Conservation (phyloP, 768 basidiomycete genomes). For the Suillus spraguei region DNA sequence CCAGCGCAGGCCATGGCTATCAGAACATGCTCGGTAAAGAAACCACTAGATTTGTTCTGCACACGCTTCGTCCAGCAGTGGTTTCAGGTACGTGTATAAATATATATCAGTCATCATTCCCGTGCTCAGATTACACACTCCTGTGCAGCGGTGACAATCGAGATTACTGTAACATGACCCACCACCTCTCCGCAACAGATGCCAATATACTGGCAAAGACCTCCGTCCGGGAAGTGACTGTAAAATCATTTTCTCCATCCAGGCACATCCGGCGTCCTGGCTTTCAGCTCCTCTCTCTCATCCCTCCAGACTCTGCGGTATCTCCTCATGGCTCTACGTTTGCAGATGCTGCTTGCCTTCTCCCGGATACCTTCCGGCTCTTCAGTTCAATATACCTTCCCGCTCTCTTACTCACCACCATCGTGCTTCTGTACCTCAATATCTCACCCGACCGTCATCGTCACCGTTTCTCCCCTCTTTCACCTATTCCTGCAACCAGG, state of each 20-base stretch:
- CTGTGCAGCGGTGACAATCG: conserved; percentile 81
- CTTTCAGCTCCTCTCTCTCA: conserved; percentile 82
- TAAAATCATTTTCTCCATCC: conserved; percentile 85
- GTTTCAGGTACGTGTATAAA: conserved; percentile 65
- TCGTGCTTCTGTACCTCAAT: conserved; percentile 50
- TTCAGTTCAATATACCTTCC: conserved; percentile 69
- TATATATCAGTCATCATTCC: neutral
- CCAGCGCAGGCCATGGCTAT: conserved; percentile 80
- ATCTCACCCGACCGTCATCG: conserved; percentile 25
- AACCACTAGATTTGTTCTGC: conserved; percentile 73
- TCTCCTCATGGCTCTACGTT: conserved; percentile 44
- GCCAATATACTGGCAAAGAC: conserved; percentile 20
- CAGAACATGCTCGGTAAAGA: conserved; percentile 83
- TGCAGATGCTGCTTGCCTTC: conserved; percentile 68
- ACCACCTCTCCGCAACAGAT: conserved; percentile 40
- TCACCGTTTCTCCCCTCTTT: conserved; percentile 25
- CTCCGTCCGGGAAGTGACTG: conserved; percentile 73
- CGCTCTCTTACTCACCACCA: conserved; percentile 53
- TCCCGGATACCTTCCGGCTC: conserved; percentile 72
- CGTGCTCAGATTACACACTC: conserved; percentile 11
- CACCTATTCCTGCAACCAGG: conserved; percentile 37
- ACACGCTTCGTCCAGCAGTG: conserved; percentile 60
- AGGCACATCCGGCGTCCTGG: conserved; percentile 76
- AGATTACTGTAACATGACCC: conserved; percentile 83
- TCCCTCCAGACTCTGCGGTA: conserved; percentile 35